Base-by-base conservation (phyloP, 176 grass and related monocot species). In the Thalia dealbata region DNA sequence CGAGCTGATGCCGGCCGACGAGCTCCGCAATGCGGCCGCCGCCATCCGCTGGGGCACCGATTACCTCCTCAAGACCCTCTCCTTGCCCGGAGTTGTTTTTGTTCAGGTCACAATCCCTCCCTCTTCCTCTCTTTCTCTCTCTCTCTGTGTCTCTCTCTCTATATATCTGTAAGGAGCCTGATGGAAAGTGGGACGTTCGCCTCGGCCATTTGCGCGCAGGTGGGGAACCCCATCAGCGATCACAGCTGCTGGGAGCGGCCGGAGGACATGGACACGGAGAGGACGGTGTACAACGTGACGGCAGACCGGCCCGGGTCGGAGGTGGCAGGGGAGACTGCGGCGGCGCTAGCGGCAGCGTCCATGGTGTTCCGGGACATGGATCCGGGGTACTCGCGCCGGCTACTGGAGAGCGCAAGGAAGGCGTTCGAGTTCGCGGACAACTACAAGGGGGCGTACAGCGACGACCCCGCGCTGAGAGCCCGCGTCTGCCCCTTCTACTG, bases 401-500 rank as follows among this genome's bases (percentile, higher is more conserved):
- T 92, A 13, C 64, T 96, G 30, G 78, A 73, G 22, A 64, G 60
- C 68, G 92, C 92, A 24, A 87, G 18, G 59, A 79, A 29, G 29
- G 82, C 79, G 16, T 96, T 96, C 78, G 76, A 96, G 42, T 96
- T 89, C 79, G 92, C 92, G 0, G 89, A 96, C 86, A 80, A 64
- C 29, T 84, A 92, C 80, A 89, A 81, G 72, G 92, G 92, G 27
- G 89, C 92, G 0, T 96, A 92, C 74, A 96, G 92, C 69, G 92
- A 96, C 43, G 89, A 96, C 61, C 80, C 84, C 0, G 80, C 70
- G 30, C 84, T 96, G 75, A 85, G 77, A 65, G 84, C 82, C 8
- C 84, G 82, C 12, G 92, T 88, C 12, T 96, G 92, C 75, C 92
- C 92, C 3, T 96, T 89, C 82, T 96, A 96, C 73, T 96, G 92